Evolutionary conservation across 2,329 filamentous ascomycete genomes (phyloP), one percentile per base, ranked within the genome.

Genomic region (Corynespora cassiicola): DNA sequence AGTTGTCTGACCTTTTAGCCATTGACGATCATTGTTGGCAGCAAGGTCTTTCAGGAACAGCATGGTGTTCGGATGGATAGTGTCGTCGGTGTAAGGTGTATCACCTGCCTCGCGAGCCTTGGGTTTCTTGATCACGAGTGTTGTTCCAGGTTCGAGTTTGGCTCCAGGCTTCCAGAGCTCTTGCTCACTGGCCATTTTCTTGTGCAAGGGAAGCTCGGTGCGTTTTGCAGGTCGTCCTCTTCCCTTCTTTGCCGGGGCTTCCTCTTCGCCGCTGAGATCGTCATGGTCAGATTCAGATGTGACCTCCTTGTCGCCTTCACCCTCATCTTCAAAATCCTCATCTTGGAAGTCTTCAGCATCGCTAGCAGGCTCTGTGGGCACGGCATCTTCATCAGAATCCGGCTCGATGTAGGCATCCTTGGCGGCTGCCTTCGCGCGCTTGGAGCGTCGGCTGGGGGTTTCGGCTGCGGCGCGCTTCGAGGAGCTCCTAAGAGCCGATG

Each of bases 1-100:
- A 11, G 28, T 16, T n/a, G 15, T 54, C 70, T 61, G 70, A 84
- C 81, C 72, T 70, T 85, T 86, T 42, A 85, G 56, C 82, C 82
- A 85, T 58, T 79, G 70, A 26, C 82, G 73, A 39, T 84, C 77
- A 54, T 86, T 86, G 55, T 85, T 82, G 31, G 72, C 65, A 27
- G 75, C 75, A 42, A 86, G 62, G 39, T 85, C 82, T 42, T 71
- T 61, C 42, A 85, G 65, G 52, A 86, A 86, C 6, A 81, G 66
- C 61, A 83, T 66, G 2, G 82, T 85, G 57, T 86, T 84, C 11
- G 81, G 81, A 63, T 85, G 82, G 36, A 85, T 75, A 7, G 72
- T 79, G 24, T 76, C 68, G 47, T 82, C 76, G 27, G 66, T 62
- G 61, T 85, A 86, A 2, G 77, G 76, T 17, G 73, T 76, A n/a